These are phyloP conservation scores for Aspergillus brunneoviolaceus DNA, from an alignment of 2,329 filamentous ascomycete species.

Conservation along the genomic window DNA sequence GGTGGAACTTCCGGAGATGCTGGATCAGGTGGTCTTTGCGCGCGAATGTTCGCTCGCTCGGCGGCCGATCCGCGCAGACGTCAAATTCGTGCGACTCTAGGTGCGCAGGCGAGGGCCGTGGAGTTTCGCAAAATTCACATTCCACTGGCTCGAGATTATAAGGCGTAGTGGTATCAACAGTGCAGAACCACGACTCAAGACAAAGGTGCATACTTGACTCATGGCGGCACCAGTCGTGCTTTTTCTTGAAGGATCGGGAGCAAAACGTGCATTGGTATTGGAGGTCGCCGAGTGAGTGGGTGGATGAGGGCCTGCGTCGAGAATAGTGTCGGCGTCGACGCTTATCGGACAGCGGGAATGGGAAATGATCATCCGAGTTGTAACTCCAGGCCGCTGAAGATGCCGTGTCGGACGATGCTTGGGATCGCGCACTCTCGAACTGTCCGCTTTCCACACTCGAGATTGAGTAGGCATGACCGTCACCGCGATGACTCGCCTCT, in stretches of 20 bases:
- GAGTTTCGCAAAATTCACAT: constrained; percentile 52
- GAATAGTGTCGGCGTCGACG: constrained; percentile 8
- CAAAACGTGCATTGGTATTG: constrained; percentile 52
- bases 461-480: constrained; percentile 29
- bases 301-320: constrained; percentile 10
- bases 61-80: constrained; percentile 53
- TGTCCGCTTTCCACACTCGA: constrained; percentile 30
- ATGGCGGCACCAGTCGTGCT: constrained; percentile 53
- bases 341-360: constrained; percentile 23
- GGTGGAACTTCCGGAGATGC: constrained; percentile 56
- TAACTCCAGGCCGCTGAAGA: constrained; percentile 36
- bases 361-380: constrained; percentile 25
- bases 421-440: constrained; percentile 20
- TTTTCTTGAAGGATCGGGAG: constrained; percentile 48
- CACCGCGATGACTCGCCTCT: constrained; percentile 10
- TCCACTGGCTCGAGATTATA: background rate
- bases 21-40: constrained; percentile 59
- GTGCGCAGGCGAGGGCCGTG: constrained; percentile 48
- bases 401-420: constrained; percentile 31
- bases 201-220: constrained; percentile 52
- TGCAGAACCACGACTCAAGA: constrained; percentile 45
- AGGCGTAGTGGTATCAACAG: constrained; percentile 19
- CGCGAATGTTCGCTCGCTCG: constrained; percentile 54
- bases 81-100: constrained; percentile 54
- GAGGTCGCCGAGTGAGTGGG: constrained; percentile 10